phyloP scores from a whole-genome alignment of 805 yeast species.

The Nakazawaea siamensis region DNA sequence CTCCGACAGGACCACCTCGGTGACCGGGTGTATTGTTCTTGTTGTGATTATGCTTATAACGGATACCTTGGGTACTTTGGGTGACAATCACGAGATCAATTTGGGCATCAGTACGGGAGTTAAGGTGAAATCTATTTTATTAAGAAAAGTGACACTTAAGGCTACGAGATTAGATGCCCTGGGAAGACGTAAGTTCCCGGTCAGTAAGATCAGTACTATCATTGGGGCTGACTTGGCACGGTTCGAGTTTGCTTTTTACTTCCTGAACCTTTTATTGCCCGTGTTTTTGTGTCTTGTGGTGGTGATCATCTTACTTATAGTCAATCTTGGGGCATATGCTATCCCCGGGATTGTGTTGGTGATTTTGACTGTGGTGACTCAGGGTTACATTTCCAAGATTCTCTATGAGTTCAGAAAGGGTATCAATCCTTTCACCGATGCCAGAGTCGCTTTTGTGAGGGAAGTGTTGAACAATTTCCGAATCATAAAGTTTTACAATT shows the following conservation, averaged over 20 bases:
- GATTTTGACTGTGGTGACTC: slow-evolving; percentile 24
- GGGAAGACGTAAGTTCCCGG: slow-evolving; percentile 26
- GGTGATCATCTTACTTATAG: slow-evolving; percentile 27
- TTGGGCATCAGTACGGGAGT: slow-evolving; percentile 35
- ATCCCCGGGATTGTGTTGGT: slow-evolving; percentile 34
- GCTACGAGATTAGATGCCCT: slow-evolving; percentile 28
- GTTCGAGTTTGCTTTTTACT: slow-evolving; percentile 34
- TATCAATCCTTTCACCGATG: slow-evolving; percentile 31
- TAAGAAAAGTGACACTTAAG: slow-evolving; percentile 28
- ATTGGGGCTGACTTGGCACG: slow-evolving; percentile 35
- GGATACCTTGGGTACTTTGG: slow-evolving; percentile 9
- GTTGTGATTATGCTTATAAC: slow-evolving; percentile 29
- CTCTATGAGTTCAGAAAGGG: slow-evolving; percentile 27
- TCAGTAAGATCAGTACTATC: slow-evolving; percentile 31
- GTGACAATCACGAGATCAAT: slow-evolving; percentile 33
- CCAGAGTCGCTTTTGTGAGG: slow-evolving; percentile 32
- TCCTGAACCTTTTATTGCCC: slow-evolving; percentile 31
- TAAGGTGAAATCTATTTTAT: slow-evolving; percentile 28
- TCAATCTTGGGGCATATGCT: slow-evolving; percentile 29
- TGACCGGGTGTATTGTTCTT: slow-evolving; percentile 31
- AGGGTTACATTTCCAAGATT: slow-evolving; percentile 26
- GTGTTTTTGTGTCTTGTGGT: slow-evolving; percentile 34
- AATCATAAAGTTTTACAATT: slow-evolving; percentile 35
- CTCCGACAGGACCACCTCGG: slow-evolving; percentile 23
- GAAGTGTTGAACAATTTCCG: slow-evolving; percentile 32